Base-by-base conservation (phyloP, 2,329 filamentous ascomycete species). In the Colletotrichum neosansevieriae region DNA sequence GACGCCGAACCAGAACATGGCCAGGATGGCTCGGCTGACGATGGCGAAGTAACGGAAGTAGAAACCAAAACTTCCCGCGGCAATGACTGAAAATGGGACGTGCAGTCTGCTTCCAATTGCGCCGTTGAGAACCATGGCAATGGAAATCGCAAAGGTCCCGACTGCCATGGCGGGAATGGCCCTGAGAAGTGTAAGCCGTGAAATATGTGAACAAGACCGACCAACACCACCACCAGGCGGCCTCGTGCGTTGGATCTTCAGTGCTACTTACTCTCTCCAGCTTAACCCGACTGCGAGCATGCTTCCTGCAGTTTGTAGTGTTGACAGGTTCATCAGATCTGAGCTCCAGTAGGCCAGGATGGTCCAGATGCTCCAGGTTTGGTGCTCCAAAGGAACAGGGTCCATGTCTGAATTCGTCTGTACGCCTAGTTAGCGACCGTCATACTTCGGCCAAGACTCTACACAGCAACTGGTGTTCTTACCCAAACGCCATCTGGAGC, bases 1-100 rank as follows among this genome's bases (percentile, higher is more conserved):
- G 53, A 92, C 90, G 0, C 89, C 88, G 60, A 91, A 88, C 91
- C 84, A 86, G 73, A 86, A 84, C 74, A 85, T 81, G 29, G 82
- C 83, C 17, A 85, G 75, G 49, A 84, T 75, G 2, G 78, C 75
- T 24, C 83, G 79, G 34, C 80, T 79, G 6, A 83, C 73, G 50
- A 85, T 75, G 34, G 70, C 64, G 40, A 73, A 73, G 45, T 71
- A 64, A 29, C 77, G 74, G 36, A 80, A 74, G 71, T 79, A 79
- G 70, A 76, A 81, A 10, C 79, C 79, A 64, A 81, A 81, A 29
- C 75, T 76, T 15, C 76, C 73, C 9, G 79, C 74, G 6, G 76
- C 75, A 3, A 76, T 72, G 7, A 81, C 78, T 1, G 78, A 76
- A 71, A 81, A 81, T 7, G 78, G 78, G 38, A 79, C 75, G 54